Evolutionary conservation across 2,329 filamentous ascomycete species (phyloP).

Genomic region (Cylindrodendrum hubeiense): DNA sequence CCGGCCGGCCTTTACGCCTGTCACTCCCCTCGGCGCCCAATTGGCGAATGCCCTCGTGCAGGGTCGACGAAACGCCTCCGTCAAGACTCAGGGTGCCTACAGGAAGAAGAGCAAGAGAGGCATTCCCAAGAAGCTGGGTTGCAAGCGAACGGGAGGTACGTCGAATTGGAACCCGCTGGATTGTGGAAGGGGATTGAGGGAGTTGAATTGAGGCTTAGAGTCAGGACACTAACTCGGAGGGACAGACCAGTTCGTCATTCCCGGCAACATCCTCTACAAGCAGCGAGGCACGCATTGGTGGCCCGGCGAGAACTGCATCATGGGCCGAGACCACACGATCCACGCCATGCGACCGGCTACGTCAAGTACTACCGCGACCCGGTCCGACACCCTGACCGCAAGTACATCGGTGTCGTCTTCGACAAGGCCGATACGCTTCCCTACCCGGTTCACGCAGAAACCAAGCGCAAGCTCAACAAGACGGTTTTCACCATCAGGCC

Average conservation of each 20-base stretch:
- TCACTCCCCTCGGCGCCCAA: constrained; percentile 42
- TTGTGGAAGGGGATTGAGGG: not conserved
- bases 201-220: not conserved
- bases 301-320: constrained; percentile 93
- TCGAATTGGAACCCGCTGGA: constrained; percentile 27
- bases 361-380: constrained; percentile 98
- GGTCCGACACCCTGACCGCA: constrained; percentile 81
- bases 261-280: constrained; percentile 98
- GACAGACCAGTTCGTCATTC: constrained; percentile 89
- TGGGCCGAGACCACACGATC: constrained; percentile 97
- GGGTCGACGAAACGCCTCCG: constrained; percentile 67
- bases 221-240: constrained; percentile 28
- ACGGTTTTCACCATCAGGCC: constrained; percentile 63
- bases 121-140: constrained; percentile 86
- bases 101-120: constrained; percentile 73
- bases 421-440: constrained; percentile 85
- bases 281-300: constrained; percentile 96
- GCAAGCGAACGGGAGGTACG: constrained; percentile 90
- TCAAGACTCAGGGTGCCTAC: constrained; percentile 76
- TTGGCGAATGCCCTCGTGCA: constrained; percentile 57
- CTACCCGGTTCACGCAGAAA: constrained; percentile 78
- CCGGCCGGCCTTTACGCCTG: constrained; percentile 39
- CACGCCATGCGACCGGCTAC: constrained; percentile 87
- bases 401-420: constrained; percentile 95
- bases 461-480: constrained; percentile 82